Base-by-base conservation (phyloP, 2,329 filamentous ascomycete species). In the Penicillium occitanis region DNA sequence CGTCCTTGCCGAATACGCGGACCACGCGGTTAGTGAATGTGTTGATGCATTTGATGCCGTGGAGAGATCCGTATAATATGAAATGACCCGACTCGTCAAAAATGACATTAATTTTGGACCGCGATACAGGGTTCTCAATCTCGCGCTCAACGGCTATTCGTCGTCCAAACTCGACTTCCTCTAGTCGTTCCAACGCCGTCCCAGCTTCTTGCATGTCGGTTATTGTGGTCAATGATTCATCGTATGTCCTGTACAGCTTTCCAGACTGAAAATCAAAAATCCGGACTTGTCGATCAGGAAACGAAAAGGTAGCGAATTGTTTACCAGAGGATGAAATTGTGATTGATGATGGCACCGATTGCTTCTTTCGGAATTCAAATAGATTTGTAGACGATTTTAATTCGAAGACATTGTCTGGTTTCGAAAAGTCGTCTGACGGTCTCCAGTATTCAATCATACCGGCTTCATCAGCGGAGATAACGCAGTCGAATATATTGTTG, bases 391-490 rank as follows among this genome's bases (percentile, higher is more conserved):
- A 90, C 75, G 92, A 96, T 80, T 99, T 99, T 80, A 93, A 91
- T 70, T 92, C 86, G 76, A 96, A 99, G 19, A 99, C 93, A 62
- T 88, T 92, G 71, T 93, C 89, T 0, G 95, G 95, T 78, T 98
- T 97, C 73, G 96, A 92, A 76, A 92, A 88, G 1, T 87, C 88
- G 68, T 86, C 87, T 14, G 75, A 71, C 0, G 95, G 93, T 66
- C 87, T 86, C 95, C 95, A 99, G 80, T 99, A 99, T 78, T 99
- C 95, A 10, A 99, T 76, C 94, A 98, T 98, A 28, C 95, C 94
- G 63, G 87, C 87, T 71, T 94, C 89, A 70, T 99, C 96, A 0
- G 89, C 89, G 1, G 95, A 98, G 6, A 98, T 82, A 1, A 96
- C 93, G 74, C 95, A 99, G 78, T 98, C 90, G 74, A 89, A 97